Conservation (phyloP, 768 basidiomycete genomes). For the Collybia sp. region DNA sequence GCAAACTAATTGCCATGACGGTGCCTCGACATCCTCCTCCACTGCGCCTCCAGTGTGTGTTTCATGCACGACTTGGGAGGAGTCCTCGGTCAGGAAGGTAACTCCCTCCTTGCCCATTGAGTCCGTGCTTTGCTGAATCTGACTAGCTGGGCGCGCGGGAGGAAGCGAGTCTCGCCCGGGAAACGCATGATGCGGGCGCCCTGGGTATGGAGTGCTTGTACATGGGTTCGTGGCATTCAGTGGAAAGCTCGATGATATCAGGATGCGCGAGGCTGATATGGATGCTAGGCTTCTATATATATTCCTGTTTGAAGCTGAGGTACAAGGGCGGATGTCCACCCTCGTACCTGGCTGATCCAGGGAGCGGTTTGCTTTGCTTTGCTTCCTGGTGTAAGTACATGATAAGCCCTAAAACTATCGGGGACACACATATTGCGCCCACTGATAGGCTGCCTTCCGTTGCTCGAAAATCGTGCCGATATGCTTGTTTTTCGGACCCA, state of each 20-base stretch:
- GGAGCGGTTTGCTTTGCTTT: slow-evolving; percentile 23
- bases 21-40: slow-evolving; percentile 89
- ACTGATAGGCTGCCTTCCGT: slow-evolving; percentile 47
- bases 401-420: slow-evolving; percentile 27
- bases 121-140: not conserved
- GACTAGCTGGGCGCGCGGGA: slow-evolving; percentile 76
- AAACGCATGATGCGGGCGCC: slow-evolving; percentile 73
- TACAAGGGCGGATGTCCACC: slow-evolving; percentile 95
- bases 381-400: not conserved
- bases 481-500: slow-evolving; percentile 47
- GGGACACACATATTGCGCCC: slow-evolving; percentile 78
- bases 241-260: too few species aligned
- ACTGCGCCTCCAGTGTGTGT: slow-evolving; percentile 79
- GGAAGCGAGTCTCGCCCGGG: slow-evolving; percentile 69
- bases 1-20: slow-evolving; percentile 75
- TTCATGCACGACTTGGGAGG: slow-evolving; percentile 86
- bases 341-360: slow-evolving; percentile 85
- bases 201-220: slow-evolving; percentile 66
- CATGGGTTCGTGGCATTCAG: slow-evolving; percentile 56
- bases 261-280: too few species aligned
- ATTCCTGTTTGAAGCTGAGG: slow-evolving; percentile 90
- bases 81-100: slow-evolving; percentile 77
- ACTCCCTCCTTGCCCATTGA: not conserved
- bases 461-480: slow-evolving; percentile 67
- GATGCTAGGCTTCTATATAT: slow-evolving; percentile 82